Percentiles rank a stretch among this genome's conserved stretches.
Evolutionary conservation across 305 asterid species (phyloP).

Genomic region (Andrographis paniculata): DNA sequence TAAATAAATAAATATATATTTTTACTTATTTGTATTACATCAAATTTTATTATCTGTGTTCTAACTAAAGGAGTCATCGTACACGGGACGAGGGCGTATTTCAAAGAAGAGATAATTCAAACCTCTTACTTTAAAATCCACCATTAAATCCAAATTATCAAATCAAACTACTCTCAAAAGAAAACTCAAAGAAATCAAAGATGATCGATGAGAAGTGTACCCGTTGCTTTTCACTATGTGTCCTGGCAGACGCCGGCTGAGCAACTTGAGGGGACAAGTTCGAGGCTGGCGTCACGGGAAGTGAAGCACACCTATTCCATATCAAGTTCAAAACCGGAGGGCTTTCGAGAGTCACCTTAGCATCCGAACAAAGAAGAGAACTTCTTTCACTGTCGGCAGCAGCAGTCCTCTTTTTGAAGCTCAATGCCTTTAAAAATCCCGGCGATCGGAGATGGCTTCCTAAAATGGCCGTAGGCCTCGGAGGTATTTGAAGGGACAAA

Average conservation of each 20-base stretch:
- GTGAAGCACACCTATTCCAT: conserved; percentile 68
- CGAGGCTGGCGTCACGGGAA: conserved; percentile 65
- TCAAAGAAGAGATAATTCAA: no score
- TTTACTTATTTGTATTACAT: no score
- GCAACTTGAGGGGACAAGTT: conserved; percentile 46
- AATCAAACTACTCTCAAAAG: no score
- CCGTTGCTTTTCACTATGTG: conserved; percentile 41
- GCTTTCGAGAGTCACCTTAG: conserved; percentile 42
- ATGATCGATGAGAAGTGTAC: conserved; percentile 20
- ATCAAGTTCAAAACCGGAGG: conserved; percentile 29
- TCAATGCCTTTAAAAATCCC: conserved; percentile 44
- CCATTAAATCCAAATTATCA: no score
- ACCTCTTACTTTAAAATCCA: no score
- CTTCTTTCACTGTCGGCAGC: conserved; percentile 54
- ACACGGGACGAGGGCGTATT: no score
- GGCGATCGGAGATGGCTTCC: conserved; percentile 42
- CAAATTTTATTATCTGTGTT: no score
- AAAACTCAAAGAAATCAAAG: no score
- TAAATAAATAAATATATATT: no score
- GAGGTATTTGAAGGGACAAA: conserved; percentile 72
- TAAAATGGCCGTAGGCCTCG: conserved; percentile 33
- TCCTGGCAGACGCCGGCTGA: conserved; percentile 43
- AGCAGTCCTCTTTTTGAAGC: conserved; percentile 52
- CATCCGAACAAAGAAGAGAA: conserved; percentile 60
- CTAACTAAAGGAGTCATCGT: no score